Evolutionary conservation across 345 rosid species (phyloP), one percentile per base, ranked within the genome.

Genomic region (Gossypium anomalum): DNA sequence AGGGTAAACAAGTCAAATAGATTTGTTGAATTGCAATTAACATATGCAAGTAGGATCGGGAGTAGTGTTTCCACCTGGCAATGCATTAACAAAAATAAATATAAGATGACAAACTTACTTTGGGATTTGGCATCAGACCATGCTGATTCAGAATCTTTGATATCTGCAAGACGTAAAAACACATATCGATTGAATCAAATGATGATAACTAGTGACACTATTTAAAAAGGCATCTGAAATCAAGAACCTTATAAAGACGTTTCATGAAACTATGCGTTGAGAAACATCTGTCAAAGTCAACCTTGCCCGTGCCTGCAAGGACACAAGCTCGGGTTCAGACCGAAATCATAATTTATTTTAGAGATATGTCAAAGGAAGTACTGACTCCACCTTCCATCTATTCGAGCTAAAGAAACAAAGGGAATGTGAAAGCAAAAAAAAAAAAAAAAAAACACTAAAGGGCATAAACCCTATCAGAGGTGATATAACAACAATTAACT

Each of bases 101-200:
- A 27, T 34, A 58, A 77, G 63, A 56, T 51, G 68, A 72, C 13
- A 68, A 69, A 80, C 93, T 87, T 76, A 92, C 99, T 79, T 92
- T 92, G 34, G 88, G 84, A 78, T 91, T 91, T 56, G 97, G 98
- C 92, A 91, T 89, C 85, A 94, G 79, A 76, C 97, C 99, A 19
- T 83, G 94, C 79, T 82, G 92, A 84, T 90, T 91, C 64, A 95
- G 94, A 86, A 95, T 82, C 86, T 85, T 91, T 61, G 93, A 93
- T 77, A 95, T 83, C 98, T 94, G 83, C 81, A 81, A 57, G 63
- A 72, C 11, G 58, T 48, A 47, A 52, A 77, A 34, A 22, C 34
- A 67, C 19, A 78, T 22, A 27, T 4, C 23, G 15, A 49, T 23
- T 51, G 60, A 44, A 47, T 12, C 47, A 48, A 60, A 47, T 17